phyloP scores from a whole-genome alignment of 2,329 filamentous ascomycete genomes.

The Neocucurbitaria cava region DNA sequence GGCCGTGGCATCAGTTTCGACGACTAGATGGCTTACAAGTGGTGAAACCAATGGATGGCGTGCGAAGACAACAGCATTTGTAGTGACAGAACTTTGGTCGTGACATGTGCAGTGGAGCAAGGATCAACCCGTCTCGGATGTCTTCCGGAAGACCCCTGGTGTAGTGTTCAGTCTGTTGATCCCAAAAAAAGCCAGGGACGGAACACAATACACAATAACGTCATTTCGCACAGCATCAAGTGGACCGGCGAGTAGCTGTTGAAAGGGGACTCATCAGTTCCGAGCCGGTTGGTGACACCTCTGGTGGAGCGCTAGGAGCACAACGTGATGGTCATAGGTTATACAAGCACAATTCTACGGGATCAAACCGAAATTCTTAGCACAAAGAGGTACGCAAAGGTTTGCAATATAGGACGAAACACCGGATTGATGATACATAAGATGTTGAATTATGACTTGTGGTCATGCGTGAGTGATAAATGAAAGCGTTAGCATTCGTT shows the following conservation, averaged over 20 bases:
- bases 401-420: neutral
- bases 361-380: neutral
- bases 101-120: slow-evolving; percentile 1
- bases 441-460: neutral
- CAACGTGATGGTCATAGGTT: neutral
- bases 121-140: slow-evolving; percentile 9
- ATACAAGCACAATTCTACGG: neutral
- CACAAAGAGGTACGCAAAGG: neutral
- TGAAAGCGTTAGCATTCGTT: too few species aligned
- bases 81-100: neutral
- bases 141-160: neutral
- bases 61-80: neutral
- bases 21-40: too few species aligned
- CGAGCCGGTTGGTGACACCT: slow-evolving; percentile 2
- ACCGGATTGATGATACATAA: too few species aligned
- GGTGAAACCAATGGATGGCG: neutral
- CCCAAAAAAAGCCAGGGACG: too few species aligned
- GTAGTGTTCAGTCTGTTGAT: neutral
- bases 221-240: slow-evolving; percentile 1
- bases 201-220: neutral
- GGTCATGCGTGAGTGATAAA: neutral
- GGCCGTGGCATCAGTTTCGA: neutral
- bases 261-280: neutral
- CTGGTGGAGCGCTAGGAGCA: neutral
- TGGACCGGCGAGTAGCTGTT: neutral